Evolutionary conservation across 2,329 filamentous ascomycete genomes (phyloP).

Genomic region (Arthrobotrys entomopaga): DNA sequence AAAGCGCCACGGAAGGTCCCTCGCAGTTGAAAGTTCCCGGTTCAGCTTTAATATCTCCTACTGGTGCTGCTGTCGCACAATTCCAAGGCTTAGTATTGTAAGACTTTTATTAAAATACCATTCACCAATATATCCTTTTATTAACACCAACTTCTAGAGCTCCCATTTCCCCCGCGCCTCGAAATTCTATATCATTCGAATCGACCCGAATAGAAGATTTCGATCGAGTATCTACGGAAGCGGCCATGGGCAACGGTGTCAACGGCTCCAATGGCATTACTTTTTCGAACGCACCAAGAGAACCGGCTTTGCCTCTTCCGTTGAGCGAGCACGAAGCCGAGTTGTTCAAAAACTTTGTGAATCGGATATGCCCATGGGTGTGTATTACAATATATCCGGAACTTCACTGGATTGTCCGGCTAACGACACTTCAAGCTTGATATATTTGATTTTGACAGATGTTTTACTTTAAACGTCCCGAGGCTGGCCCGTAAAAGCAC

Average conservation of each 20-base stretch:
- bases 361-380: slow-evolving; percentile 47
- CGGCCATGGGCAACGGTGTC: slow-evolving; percentile 56
- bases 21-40: slow-evolving; percentile 49
- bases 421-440: slow-evolving; percentile 39
- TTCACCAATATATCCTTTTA: not conserved
- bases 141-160: slow-evolving; percentile 22
- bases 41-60: slow-evolving; percentile 50
- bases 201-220: slow-evolving; percentile 43
- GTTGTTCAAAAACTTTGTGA: slow-evolving; percentile 49
- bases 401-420: not conserved
- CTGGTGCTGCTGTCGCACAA: slow-evolving; percentile 57
- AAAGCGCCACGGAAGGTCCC: slow-evolving; percentile 34
- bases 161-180: slow-evolving; percentile 57
- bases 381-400: not conserved
- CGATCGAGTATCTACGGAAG: slow-evolving; percentile 60
- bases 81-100: slow-evolving; percentile 58
- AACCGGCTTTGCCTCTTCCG: slow-evolving; percentile 35
- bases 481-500: slow-evolving; percentile 47
- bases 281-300: slow-evolving; percentile 32
- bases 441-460: slow-evolving; percentile 54
- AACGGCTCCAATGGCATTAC: slow-evolving; percentile 38
- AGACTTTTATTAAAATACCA: not conserved
- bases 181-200: slow-evolving; percentile 51
- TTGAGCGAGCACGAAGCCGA: slow-evolving; percentile 50
- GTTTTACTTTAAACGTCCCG: slow-evolving; percentile 43